phyloP scores from a whole-genome alignment of 768 basidiomycete genomes.

The Tricholoma sp. region DNA sequence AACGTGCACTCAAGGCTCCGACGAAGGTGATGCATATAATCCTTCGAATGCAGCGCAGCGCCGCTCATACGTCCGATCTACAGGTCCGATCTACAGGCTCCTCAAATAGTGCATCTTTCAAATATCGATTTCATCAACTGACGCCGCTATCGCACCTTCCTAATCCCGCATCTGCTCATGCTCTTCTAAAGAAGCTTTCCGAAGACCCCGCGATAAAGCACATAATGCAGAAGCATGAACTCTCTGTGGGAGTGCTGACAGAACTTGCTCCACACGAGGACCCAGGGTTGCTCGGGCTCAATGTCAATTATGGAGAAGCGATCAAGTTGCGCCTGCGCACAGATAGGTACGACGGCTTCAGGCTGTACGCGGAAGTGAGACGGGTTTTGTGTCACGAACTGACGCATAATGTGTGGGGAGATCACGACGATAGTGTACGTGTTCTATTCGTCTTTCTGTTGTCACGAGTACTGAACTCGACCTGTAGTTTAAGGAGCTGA shows the following conservation, averaged over 20 bases:
- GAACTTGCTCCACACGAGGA: conserved; percentile 79
- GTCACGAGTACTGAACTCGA: background rate
- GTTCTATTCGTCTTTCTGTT: background rate
- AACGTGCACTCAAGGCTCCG: conserved; percentile 52
- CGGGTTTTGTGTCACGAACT: conserved; percentile 74
- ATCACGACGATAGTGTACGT: conserved; percentile 70
- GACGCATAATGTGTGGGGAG: conserved; percentile 68
- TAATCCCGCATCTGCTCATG: conserved; percentile 49
- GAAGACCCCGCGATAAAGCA: conserved; percentile 68
- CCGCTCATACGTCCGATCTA: background rate
- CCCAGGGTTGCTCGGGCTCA: conserved; percentile 64
- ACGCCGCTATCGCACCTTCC: conserved; percentile 63
- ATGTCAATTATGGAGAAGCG: conserved; percentile 53
- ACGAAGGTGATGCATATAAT: conserved; percentile 41
- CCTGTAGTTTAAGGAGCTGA: conserved; percentile 66
- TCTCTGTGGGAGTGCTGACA: conserved; percentile 64
- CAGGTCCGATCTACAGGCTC: conserved; percentile 56
- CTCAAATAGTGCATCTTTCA: conserved; percentile 29
- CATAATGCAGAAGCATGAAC: conserved; percentile 66
- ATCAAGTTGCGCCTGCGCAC: conserved; percentile 71
- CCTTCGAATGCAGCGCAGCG: background rate
- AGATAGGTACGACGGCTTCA: conserved; percentile 67
- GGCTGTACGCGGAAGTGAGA: conserved; percentile 58
- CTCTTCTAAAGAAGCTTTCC: conserved; percentile 52
- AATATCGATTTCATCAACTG: conserved; percentile 62